Evolutionary conservation across 2,329 filamentous ascomycete species (phyloP).

Genomic region (Aspergillus sp.): DNA sequence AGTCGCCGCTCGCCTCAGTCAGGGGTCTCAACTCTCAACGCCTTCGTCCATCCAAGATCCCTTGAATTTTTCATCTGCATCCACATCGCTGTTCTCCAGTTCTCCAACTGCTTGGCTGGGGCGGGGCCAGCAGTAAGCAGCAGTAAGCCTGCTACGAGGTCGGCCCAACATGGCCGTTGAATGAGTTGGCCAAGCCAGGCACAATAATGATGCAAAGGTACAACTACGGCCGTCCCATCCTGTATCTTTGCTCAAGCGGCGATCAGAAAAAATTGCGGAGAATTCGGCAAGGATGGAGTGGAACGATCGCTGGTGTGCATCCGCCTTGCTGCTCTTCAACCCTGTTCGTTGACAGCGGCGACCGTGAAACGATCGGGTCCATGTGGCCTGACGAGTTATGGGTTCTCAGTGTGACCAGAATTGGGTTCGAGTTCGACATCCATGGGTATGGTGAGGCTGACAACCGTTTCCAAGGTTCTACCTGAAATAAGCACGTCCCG

Average conservation of each 20-base stretch:
- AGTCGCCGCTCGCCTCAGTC: not conserved
- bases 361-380: not conserved
- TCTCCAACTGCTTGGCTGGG: not conserved
- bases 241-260: not conserved
- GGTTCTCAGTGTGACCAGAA: not conserved
- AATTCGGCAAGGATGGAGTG: conserved; percentile 2
- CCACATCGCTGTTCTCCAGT: not conserved
- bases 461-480: too few species aligned
- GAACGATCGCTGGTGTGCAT: not conserved
- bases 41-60: not conserved
- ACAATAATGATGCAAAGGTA: not conserved
- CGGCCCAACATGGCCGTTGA: not conserved
- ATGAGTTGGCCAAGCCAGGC: not conserved
- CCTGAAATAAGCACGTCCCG: too few species aligned
- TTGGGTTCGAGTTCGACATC: not conserved
- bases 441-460: too few species aligned
- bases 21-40: not conserved
- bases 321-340: not conserved
- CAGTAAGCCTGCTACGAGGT: not conserved
- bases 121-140: not conserved
- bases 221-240: too few species aligned
- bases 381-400: not conserved
- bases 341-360: not conserved
- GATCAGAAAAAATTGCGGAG: not conserved
- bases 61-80: not conserved